Percentiles rank a stretch among this genome's conserved stretches.
These are phyloP conservation scores for Trypanosoma rangeli DNA, from an alignment of 208 protist genomes.

Conservation along the genomic window DNA sequence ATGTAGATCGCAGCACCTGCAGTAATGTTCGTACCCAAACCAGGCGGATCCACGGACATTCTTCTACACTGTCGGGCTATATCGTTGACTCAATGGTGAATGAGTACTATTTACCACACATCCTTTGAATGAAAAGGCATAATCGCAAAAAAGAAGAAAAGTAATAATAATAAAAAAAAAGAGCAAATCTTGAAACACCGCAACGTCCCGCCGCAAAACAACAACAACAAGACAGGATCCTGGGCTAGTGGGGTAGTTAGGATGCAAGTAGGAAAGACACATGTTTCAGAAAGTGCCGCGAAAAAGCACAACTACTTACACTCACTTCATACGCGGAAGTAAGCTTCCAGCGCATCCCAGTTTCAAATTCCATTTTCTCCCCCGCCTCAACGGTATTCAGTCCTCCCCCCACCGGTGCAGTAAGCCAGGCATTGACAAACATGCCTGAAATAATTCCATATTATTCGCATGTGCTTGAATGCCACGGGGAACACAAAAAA, in stretches of 20 bases:
- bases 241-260: not conserved
- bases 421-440: not conserved
- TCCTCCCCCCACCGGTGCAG: not conserved
- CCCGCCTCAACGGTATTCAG: too few species aligned
- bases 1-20: slow-evolving; percentile 22
- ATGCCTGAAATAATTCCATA: not conserved
- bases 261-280: not conserved
- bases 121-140: not conserved
- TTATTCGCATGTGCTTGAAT: not conserved
- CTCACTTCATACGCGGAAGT: not conserved
- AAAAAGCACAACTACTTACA: too few species aligned
- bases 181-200: not conserved
- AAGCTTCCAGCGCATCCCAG: not conserved
- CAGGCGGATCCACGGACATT: slow-evolving; percentile 31
- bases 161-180: slow-evolving; percentile 10
- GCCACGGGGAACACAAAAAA: not conserved
- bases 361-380: not conserved
- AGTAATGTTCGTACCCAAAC: slow-evolving; percentile 38
- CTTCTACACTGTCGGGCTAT: not conserved
- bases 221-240: not conserved
- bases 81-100: not conserved
- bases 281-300: not conserved
- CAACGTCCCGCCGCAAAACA: not conserved
- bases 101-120: not conserved
- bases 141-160: not conserved